Evolutionary conservation across 768 basidiomycete genomes (phyloP).

Genomic region (Suillus luteus): DNA sequence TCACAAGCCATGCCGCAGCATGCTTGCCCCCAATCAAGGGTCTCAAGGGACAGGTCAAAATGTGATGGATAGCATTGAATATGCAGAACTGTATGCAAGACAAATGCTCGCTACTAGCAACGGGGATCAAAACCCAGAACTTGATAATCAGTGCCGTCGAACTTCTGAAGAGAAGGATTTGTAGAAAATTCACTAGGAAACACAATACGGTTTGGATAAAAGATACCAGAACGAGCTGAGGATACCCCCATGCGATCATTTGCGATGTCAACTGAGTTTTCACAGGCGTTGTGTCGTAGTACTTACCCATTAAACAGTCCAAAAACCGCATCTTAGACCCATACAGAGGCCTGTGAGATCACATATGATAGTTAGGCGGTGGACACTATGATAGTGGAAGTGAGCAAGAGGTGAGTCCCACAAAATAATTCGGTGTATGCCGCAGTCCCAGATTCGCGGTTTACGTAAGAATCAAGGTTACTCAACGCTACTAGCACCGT

Average conservation of each 20-base stretch:
- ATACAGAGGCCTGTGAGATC: background rate
- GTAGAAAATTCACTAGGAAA: no score
- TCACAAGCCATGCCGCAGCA: background rate
- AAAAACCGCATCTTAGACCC: background rate
- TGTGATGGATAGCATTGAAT: background rate
- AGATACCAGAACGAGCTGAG: background rate
- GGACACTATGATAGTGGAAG: background rate
- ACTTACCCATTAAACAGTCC: background rate
- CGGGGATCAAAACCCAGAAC: background rate
- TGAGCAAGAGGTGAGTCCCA: no score
- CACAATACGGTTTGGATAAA: background rate
- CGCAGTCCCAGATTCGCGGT: no score
- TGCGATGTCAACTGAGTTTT: background rate
- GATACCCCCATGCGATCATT: background rate
- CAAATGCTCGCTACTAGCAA: background rate
- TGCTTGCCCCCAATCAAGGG: background rate
- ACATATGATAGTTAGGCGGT: background rate
- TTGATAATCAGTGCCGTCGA: background rate
- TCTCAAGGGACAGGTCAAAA: background rate
- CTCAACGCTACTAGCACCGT: no score
- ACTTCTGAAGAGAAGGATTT: no score
- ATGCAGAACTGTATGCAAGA: background rate
- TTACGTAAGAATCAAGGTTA: no score
- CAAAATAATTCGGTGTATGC: no score
- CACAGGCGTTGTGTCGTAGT: background rate